Conservation (phyloP, 768 basidiomycete species). For the Epithele typhae region DNA sequence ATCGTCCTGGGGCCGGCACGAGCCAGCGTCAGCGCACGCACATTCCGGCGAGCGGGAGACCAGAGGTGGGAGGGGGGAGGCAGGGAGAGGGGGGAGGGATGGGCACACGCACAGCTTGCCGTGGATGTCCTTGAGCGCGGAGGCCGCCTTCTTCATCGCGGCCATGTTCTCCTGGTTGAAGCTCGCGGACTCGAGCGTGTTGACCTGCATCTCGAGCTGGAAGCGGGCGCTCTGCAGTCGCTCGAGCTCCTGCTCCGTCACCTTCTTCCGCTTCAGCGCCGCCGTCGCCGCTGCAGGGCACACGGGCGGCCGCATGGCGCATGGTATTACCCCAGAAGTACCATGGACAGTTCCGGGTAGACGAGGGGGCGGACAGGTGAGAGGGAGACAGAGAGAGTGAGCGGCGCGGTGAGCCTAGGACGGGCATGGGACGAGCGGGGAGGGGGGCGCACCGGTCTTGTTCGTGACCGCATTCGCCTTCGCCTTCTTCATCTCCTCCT, state of each 20-base stretch:
- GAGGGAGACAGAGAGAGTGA: background rate
- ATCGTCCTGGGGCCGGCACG: slow-evolving; percentile 51
- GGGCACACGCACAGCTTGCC: slow-evolving; percentile 71
- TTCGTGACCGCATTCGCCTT: slow-evolving; percentile 90
- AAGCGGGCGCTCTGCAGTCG: slow-evolving; percentile 78
- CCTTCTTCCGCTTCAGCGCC: slow-evolving; percentile 92
- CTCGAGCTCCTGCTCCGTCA: slow-evolving; percentile 82
- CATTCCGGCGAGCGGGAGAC: no score
- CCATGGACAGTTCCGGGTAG: no score
- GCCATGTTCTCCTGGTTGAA: slow-evolving; percentile 96
- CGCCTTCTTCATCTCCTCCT: slow-evolving; percentile 90
- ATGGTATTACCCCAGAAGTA: no score
- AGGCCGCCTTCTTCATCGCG: slow-evolving; percentile 94
- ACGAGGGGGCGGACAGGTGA: no score
- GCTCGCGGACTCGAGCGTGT: slow-evolving; percentile 96
- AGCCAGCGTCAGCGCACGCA: no score
- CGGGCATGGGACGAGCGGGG: background rate
- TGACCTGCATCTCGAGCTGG: slow-evolving; percentile 94
- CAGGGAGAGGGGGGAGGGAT: background rate
- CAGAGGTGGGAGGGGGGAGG: background rate
- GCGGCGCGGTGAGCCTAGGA: background rate
- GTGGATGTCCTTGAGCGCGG: slow-evolving; percentile 87
- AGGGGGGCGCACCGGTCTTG: slow-evolving; percentile 69
- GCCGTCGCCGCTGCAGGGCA: slow-evolving; percentile 84
- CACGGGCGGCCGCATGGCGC: no score